phyloP scores from a whole-genome alignment of 164 flowering plant genomes.

The Nymphaea colorata region DNA sequence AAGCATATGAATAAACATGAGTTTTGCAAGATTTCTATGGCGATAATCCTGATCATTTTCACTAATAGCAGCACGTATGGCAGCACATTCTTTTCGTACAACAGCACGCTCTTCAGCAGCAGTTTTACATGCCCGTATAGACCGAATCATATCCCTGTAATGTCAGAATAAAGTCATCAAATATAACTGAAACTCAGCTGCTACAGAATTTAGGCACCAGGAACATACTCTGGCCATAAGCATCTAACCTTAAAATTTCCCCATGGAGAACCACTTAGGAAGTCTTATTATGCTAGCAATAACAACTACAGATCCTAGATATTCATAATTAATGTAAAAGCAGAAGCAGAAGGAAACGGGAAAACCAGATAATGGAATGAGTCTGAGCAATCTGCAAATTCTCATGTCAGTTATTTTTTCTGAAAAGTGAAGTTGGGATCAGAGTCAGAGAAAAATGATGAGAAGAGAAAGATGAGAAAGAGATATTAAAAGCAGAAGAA shows the following conservation, averaged over 20 bases:
- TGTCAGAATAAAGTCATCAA: neutral
- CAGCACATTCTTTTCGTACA: conserved; percentile 95
- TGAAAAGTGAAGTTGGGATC: too few relatives aligned
- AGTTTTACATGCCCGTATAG: conserved; percentile 97
- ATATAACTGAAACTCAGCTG: neutral
- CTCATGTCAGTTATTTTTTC: too few relatives aligned
- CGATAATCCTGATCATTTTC: conserved; percentile 88
- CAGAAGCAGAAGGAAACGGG: too few relatives aligned
- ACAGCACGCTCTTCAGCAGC: conserved; percentile 99
- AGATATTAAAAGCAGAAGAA: too few relatives aligned
- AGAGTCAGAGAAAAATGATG: too few relatives aligned
- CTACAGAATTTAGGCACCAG: neutral
- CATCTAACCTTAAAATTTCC: neutral
- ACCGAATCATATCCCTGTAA: conserved; percentile 95
- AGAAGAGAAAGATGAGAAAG: too few relatives aligned
- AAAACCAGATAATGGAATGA: too few relatives aligned
- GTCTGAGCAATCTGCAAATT: too few relatives aligned
- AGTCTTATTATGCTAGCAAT: neutral
- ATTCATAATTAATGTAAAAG: too few relatives aligned
- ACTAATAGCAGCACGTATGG: conserved; percentile 87
- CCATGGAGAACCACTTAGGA: neutral
- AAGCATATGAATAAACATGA: conserved; percentile 99
- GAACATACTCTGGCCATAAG: neutral
- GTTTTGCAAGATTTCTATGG: conserved; percentile 95
- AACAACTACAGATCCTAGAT: too few relatives aligned